Percentiles rank a stretch among this genome's conserved stretches.
These are phyloP conservation scores for Paraphoma sp. DNA, from an alignment of 2,329 filamentous ascomycete species.

Conservation along the genomic window DNA sequence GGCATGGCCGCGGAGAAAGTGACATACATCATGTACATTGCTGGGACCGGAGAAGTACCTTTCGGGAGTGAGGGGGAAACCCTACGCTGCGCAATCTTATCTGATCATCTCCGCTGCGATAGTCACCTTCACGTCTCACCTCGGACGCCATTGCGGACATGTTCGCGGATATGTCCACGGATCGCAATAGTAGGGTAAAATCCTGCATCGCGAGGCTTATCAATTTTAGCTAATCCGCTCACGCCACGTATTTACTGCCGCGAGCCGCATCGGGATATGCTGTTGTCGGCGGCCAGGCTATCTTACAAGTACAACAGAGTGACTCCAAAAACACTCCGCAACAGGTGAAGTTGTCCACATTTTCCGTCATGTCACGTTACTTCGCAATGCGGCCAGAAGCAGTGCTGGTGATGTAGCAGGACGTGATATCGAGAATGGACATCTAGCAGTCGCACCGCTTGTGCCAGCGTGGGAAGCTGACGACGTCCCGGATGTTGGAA, in stretches of 20 bases:
- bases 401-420: not conserved
- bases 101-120: conserved; percentile 30
- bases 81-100: conserved; percentile 25
- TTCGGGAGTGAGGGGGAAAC: conserved; percentile 17
- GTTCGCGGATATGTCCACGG: too few species aligned
- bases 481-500: conserved; percentile 81
- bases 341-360: conserved; percentile 9
- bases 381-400: not conserved
- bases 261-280: not conserved
- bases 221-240: not conserved
- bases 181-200: not conserved
- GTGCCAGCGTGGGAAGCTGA: conserved; percentile 81
- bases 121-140: not conserved
- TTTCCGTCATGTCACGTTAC: conserved; percentile 11
- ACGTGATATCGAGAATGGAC: not conserved
- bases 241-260: not conserved
- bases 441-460: conserved; percentile 60
- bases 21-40: conserved; percentile 4
- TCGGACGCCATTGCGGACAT: not conserved
- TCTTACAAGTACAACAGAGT: conserved; percentile 26
- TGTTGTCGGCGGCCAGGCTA: conserved; percentile 10
- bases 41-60: conserved; percentile 20
- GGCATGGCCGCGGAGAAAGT: conserved; percentile 14
- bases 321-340: conserved; percentile 3
- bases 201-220: too few species aligned